A percentile compares a stretch with the other conserved stretches of the same genome.
Evolutionary conservation across 805 yeast species (phyloP).

Genomic region (Starmerella potacharoeniae): DNA sequence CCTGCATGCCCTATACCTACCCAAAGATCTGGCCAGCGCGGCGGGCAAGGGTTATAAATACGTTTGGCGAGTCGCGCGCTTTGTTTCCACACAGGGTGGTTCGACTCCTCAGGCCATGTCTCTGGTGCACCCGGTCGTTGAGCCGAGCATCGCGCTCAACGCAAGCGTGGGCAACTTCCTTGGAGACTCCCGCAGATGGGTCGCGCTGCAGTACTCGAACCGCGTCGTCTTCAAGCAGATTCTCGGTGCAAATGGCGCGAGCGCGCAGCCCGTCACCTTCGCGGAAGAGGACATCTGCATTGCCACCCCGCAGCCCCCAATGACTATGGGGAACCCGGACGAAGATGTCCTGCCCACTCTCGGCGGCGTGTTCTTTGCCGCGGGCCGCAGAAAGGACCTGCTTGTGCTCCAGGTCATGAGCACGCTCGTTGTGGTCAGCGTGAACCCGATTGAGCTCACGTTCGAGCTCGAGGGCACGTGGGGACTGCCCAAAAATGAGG

Average conservation of each 20-base stretch:
- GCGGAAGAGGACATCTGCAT: slow-evolving; percentile 6
- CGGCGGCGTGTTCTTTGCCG: slow-evolving; percentile 16
- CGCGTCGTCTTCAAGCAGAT: slow-evolving; percentile 12
- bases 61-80: neutral
- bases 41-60: neutral
- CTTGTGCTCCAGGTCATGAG: slow-evolving; percentile 10
- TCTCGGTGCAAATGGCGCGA: neutral
- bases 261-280: neutral
- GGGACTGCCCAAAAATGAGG: slow-evolving; percentile 11
- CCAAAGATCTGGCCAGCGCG: neutral
- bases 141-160: slow-evolving; percentile 16
- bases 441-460: slow-evolving; percentile 8
- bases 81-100: neutral
- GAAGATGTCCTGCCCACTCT: slow-evolving; percentile 8
- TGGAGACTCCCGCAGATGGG: slow-evolving; percentile 9
- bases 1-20: neutral
- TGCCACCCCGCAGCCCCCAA: slow-evolving; percentile 17
- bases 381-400: slow-evolving; percentile 16
- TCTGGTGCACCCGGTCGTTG: slow-evolving; percentile 15
- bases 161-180: slow-evolving; percentile 16
- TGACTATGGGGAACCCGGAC: slow-evolving; percentile 11
- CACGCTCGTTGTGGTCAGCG: slow-evolving; percentile 8
- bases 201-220: slow-evolving; percentile 17
- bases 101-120: slow-evolving; percentile 5
- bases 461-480: slow-evolving; percentile 18